phyloP scores from a whole-genome alignment of 768 basidiomycete genomes.

The Pulveroboletus sp. region DNA sequence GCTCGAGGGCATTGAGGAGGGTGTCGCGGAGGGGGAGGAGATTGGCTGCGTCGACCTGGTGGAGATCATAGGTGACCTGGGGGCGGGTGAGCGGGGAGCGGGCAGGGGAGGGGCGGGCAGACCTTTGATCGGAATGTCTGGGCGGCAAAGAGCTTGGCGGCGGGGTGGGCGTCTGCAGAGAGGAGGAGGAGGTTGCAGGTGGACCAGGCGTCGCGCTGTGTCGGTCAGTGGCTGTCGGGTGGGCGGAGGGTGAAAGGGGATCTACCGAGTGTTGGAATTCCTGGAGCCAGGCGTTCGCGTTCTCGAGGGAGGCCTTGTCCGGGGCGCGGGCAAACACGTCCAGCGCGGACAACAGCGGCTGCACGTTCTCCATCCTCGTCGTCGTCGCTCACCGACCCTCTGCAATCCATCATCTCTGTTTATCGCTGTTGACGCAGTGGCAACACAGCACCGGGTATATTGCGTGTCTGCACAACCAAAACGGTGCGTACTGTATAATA shows the following conservation, averaged over 20 bases:
- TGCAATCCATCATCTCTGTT: slow-evolving; percentile 24
- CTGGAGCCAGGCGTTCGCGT: slow-evolving; percentile 92
- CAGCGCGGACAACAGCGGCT: slow-evolving; percentile 70
- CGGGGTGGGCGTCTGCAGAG: slow-evolving; percentile 67
- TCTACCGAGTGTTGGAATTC: slow-evolving; percentile 99
- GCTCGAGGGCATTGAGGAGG: slow-evolving; percentile 69
- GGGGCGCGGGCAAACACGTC: slow-evolving; percentile 78
- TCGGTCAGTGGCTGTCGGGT: slow-evolving; percentile 61
- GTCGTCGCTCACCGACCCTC: slow-evolving; percentile 1
- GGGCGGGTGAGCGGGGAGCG: slow-evolving; percentile 32
- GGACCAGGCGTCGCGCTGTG: slow-evolving; percentile 94
- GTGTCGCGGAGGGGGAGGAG: slow-evolving; percentile 83
- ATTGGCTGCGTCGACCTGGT: slow-evolving; percentile 74
- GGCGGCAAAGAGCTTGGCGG: slow-evolving; percentile 90
- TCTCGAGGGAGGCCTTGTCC: slow-evolving; percentile 76
- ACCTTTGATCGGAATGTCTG: slow-evolving; percentile 97
- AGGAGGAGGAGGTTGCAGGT: slow-evolving; percentile 90
- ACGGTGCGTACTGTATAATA: background rate
- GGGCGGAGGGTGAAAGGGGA: slow-evolving; percentile 68
- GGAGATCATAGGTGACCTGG: slow-evolving; percentile 93
- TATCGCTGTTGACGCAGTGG: slow-evolving; percentile 32
- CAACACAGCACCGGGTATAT: slow-evolving; percentile 35
- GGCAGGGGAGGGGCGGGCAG: slow-evolving; percentile 24
- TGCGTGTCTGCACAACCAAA: slow-evolving; percentile 21
- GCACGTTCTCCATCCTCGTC: slow-evolving; percentile 59